Evolutionary conservation across 1,139 yeast species (phyloP).

Genomic region (Taphrina pruni): DNA sequence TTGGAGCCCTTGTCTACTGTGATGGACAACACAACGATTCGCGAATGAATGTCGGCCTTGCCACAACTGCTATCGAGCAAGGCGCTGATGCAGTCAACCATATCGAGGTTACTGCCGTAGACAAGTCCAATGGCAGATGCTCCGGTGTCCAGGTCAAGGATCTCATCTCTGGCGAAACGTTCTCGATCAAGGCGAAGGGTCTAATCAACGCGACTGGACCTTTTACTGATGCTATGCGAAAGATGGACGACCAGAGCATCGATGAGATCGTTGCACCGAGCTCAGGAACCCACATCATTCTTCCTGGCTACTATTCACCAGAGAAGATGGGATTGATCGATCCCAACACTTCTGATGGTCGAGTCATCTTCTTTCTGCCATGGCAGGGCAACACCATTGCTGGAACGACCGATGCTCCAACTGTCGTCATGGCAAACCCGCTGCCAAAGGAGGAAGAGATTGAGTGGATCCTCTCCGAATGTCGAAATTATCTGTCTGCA

Average conservation of each 20-base stretch:
- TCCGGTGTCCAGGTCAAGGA: conserved; percentile 79
- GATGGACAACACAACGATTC: conserved; percentile 95
- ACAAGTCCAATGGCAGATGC: conserved; percentile 63
- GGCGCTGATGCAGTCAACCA: conserved; percentile 93
- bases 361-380: conserved; percentile 95
- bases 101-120: conserved; percentile 75
- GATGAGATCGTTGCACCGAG: conserved; percentile 92
- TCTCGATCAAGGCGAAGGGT: conserved; percentile 67
- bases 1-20: conserved; percentile 91
- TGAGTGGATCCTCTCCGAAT: conserved; percentile 82
- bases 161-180: conserved; percentile 49
- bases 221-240: conserved; percentile 79
- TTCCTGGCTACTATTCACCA: conserved; percentile 93
- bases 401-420: conserved; percentile 92
- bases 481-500: conserved; percentile 76
- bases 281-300: conserved; percentile 88
- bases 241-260: conserved; percentile 68
- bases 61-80: conserved; percentile 79
- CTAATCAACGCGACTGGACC: conserved; percentile 96
- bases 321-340: conserved; percentile 85
- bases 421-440: conserved; percentile 67
- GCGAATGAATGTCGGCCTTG: conserved; percentile 85
- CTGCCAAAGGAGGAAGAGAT: conserved; percentile 88
- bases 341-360: conserved; percentile 91
- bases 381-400: conserved; percentile 98